Conservation (phyloP, 2,329 filamentous ascomycete genomes). For the Aspergillus puulaauensis region DNA sequence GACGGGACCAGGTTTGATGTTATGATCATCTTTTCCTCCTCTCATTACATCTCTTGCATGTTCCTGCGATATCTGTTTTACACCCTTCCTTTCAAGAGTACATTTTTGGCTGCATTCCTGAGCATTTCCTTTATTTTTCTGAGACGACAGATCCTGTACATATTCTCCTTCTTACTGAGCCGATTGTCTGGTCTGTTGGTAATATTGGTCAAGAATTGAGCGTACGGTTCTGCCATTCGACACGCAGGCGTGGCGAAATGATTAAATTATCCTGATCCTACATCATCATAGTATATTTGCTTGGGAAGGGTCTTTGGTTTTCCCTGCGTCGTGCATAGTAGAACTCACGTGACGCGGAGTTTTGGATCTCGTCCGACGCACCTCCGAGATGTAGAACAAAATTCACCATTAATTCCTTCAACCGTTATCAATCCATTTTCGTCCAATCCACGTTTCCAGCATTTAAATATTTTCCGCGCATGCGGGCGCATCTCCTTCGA, state of each 20-base stretch:
- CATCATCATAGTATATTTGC: neutral
- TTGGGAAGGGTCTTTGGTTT: too few relatives aligned
- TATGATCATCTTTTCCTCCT: constrained; percentile 7
- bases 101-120: constrained; percentile 7
- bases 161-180: constrained; percentile 20
- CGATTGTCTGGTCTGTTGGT: constrained; percentile 17
- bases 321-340: neutral
- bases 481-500: constrained; percentile 27
- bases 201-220: constrained; percentile 14
- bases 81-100: constrained; percentile 11
- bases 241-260: constrained; percentile 26
- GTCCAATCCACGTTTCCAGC: neutral
- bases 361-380: neutral
- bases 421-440: neutral
- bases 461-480: constrained; percentile 23
- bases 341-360: neutral
- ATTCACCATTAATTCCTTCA: neutral
- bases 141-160: constrained; percentile 24
- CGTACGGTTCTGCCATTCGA: constrained; percentile 18
- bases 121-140: constrained; percentile 4
- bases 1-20: constrained; percentile 7
- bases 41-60: constrained; percentile 4
- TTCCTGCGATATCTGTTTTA: neutral
- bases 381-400: neutral
- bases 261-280: constrained; percentile 1